phyloP scores from a whole-genome alignment of 306 rosid genomes.

The Pterocarpus santalinus region DNA sequence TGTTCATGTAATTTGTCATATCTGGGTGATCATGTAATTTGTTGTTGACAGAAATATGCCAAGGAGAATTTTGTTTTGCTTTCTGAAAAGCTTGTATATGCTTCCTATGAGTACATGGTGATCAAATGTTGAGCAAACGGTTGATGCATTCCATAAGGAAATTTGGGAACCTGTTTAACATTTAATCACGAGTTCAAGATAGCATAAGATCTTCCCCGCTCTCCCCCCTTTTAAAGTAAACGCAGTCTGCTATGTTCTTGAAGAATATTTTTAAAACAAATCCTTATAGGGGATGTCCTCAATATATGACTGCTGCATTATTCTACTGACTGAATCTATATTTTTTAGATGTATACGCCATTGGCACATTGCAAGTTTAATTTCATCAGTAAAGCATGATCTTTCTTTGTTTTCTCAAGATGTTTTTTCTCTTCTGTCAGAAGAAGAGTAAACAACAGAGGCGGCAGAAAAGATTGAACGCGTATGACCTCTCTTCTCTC shows the following conservation, averaged over 20 bases:
- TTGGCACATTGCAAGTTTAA: not conserved
- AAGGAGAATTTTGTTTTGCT: not conserved
- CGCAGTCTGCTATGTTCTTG: constrained; percentile 3
- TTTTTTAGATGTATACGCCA: not conserved
- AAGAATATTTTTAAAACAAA: not conserved
- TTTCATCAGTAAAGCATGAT: constrained; percentile 26
- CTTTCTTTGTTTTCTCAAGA: constrained; percentile 38
- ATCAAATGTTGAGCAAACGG: constrained; percentile 8
- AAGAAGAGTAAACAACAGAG: constrained; percentile 62
- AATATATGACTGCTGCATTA: not conserved
- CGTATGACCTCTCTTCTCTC: constrained; percentile 74
- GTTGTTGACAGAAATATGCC: not conserved
- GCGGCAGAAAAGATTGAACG: constrained; percentile 71
- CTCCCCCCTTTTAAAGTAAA: constrained; percentile 5
- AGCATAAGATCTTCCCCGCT: not conserved
- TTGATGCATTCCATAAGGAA: constrained; percentile 18
- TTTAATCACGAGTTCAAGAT: constrained; percentile 3
- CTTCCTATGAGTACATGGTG: not conserved
- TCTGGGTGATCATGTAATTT: not conserved
- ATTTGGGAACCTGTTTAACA: not conserved
- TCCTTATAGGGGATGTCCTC: not conserved
- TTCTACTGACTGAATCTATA: not conserved
- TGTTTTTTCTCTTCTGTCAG: constrained; percentile 37
- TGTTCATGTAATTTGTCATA: constrained; percentile 2
- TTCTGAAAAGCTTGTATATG: not conserved